A percentile compares a stretch with the other conserved stretches of the same genome.
Conservation (phyloP, 1,139 yeast genomes). For the Geotrichum histeridarum region DNA sequence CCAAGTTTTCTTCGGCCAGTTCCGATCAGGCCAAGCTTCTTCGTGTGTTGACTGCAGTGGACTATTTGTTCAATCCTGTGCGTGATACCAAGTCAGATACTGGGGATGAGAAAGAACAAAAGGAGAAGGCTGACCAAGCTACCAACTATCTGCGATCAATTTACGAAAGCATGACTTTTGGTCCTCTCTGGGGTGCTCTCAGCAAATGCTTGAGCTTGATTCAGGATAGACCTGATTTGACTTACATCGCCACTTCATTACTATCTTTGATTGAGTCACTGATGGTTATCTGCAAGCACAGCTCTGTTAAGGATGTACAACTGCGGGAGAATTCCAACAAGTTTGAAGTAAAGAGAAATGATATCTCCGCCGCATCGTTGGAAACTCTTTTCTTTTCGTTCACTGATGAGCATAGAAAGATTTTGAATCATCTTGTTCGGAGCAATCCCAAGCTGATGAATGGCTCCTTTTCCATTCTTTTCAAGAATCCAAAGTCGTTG, state of each 20-base stretch:
- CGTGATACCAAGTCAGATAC: conserved; percentile 24
- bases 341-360: conserved; percentile 56
- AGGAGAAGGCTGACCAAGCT: conserved; percentile 41
- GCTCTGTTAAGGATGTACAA: conserved; percentile 56
- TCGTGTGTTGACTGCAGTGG: conserved; percentile 82
- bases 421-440: conserved; percentile 87
- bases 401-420: conserved; percentile 85
- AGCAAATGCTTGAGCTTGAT: conserved; percentile 63
- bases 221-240: conserved; percentile 42
- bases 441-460: conserved; percentile 90
- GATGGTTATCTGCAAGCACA: conserved; percentile 92
- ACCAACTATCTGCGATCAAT: conserved; percentile 42
- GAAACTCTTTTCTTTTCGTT: conserved; percentile 79
- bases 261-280: conserved; percentile 85
- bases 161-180: conserved; percentile 65
- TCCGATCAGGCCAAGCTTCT: conserved; percentile 85
- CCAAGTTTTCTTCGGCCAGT: conserved; percentile 71
- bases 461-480: conserved; percentile 90
- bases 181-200: conserved; percentile 80
- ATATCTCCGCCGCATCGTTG: conserved; percentile 69
- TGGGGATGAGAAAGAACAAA: conserved; percentile 29
- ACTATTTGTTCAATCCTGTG: conserved; percentile 60
- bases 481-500: conserved; percentile 79
- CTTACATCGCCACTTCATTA: conserved; percentile 73
- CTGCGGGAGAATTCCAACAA: conserved; percentile 46